Base-by-base conservation (phyloP, 176 grass and related monocot genomes). In the Tillandsia fasciculata region DNA sequence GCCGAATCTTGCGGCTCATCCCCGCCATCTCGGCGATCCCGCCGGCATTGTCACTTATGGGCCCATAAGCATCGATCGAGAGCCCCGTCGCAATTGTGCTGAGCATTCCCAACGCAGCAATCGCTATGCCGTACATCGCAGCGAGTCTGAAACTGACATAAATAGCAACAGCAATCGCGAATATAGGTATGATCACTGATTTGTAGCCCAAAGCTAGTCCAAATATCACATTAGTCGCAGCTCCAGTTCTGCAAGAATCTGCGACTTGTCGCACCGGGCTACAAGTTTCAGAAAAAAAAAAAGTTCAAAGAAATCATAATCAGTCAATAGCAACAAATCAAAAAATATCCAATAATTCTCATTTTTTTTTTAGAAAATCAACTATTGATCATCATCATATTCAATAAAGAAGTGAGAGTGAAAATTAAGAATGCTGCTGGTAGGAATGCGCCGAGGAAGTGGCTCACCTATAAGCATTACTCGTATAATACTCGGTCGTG, bases 21-120 rank as follows among this genome's bases (percentile, higher is more conserved):
- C 90, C 86, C 50, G 90, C 57, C 86, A 93, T 93, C 83, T 89
- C 90, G 24, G 90, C 90, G 70, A 93, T 93, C 10, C 90, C 90
- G 29, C 90, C 90, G 15, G 90, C 90, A 84, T 93, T 93, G 70
- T 89, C 90, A 70, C 90, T 89, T 81, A 89, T 93, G 52, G 83
- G 86, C 0, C 86, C 90, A 82, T 89, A 89, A 1, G 86, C 90
- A 81, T 93, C 90, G 63, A 93, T 89, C 51, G 77, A 64, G 7
- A 93, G 73, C 2, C 90, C 83, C 1, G 86, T 93, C 11, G 86
- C 86, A 12, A 93, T 75, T 56, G 90, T 93, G 86, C 90, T 93
- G 63, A 93, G 90, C 86, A 93, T 93, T 27, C 90, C 90, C 9
- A 93, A 76, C 50, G 90, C 90, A 2, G 86, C 77, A 51, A 93